Evolutionary conservation across 2,329 filamentous ascomycete genomes (phyloP).

Genomic region (Colletotrichum chrysophilum): DNA sequence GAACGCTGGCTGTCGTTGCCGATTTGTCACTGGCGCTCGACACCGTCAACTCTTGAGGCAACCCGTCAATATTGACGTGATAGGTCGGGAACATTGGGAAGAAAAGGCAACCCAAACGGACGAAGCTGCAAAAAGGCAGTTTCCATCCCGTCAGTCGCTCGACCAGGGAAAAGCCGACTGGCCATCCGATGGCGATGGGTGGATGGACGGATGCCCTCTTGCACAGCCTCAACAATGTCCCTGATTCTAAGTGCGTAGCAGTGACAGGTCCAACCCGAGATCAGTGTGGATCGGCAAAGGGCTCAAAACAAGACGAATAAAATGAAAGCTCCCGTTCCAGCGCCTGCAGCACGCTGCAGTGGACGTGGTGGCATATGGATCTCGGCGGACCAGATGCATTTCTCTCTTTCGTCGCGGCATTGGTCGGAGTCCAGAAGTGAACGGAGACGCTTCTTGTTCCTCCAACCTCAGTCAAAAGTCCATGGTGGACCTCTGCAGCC

Average conservation of each 20-base stretch:
- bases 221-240: constrained; percentile 11
- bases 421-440: not conserved
- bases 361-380: not conserved
- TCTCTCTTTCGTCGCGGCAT: not conserved
- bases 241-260: not conserved
- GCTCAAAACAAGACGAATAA: not conserved
- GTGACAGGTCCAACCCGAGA: not conserved
- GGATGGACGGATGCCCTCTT: not conserved
- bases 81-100: not conserved
- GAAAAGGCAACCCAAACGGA: not conserved
- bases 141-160: not conserved
- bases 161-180: not conserved
- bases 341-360: not conserved
- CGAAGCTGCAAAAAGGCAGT: constrained; percentile 9
- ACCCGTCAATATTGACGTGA: not conserved
- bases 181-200: not conserved
- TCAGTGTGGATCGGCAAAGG: constrained; percentile 1
- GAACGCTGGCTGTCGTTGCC: not conserved
- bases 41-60: not conserved
- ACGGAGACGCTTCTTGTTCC: not conserved
- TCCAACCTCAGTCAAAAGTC: not conserved
- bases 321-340: not conserved
- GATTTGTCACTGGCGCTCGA: constrained; percentile 2
- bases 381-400: constrained; percentile 1
- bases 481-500: not conserved